These are phyloP conservation scores for Neurospora africana DNA, from an alignment of 495 filamentous ascomycete species.

Conservation along the genomic window DNA sequence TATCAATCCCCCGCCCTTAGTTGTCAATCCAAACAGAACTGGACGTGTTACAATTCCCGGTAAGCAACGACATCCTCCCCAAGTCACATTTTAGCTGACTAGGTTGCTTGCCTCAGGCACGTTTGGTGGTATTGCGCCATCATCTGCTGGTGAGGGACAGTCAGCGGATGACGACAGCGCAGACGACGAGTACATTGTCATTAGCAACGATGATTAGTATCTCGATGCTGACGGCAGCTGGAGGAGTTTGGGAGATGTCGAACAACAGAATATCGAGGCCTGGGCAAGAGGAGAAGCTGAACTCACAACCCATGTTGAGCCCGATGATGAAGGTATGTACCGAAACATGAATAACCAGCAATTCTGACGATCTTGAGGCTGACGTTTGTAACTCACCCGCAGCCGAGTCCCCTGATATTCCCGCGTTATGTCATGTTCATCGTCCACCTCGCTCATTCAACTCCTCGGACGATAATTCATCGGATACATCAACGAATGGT, in stretches of 20 bases:
- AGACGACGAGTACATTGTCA: background rate
- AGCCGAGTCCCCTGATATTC: background rate
- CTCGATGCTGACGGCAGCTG: background rate
- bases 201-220: background rate
- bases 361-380: background rate
- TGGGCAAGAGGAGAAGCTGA: background rate
- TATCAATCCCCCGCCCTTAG: too few relatives aligned
- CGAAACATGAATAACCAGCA: background rate
- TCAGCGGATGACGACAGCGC: background rate
- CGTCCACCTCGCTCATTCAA: background rate
- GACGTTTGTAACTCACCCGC: background rate
- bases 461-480: background rate
- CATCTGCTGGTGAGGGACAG: background rate
- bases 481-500: background rate
- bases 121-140: background rate
- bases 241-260: background rate
- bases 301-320: background rate
- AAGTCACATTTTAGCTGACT: background rate
- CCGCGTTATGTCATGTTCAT: background rate
- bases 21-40: background rate
- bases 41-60: background rate
- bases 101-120: background rate
- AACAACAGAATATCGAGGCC: background rate
- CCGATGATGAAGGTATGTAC: background rate
- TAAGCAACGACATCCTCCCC: background rate